A percentile compares a stretch with the other conserved stretches of the same genome.
Conservation (phyloP, 202 grass and related monocot genomes). For the Zizania palustris region DNA sequence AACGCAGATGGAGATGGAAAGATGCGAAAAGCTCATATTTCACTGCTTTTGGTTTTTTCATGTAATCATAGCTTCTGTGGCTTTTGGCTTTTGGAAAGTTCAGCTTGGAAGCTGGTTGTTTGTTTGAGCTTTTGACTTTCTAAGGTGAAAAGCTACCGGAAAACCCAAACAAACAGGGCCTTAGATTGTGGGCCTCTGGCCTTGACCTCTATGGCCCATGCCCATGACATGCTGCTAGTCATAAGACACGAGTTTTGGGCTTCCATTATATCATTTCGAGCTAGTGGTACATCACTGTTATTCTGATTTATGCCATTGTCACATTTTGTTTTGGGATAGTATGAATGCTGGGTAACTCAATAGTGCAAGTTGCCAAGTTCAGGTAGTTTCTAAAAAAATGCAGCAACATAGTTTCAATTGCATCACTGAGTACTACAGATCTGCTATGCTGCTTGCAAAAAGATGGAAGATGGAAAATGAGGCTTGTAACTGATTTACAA, state of each 20-base stretch:
- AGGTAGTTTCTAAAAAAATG: neutral
- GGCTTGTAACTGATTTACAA: neutral
- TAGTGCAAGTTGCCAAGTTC: neutral
- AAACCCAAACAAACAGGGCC: too few relatives aligned
- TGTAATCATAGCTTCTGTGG: too few relatives aligned
- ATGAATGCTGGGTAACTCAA: neutral
- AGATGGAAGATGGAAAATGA: neutral
- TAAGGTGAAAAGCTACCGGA: too few relatives aligned
- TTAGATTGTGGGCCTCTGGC: too few relatives aligned
- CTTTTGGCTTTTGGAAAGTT: too few relatives aligned
- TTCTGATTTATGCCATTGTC: neutral
- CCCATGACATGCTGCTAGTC: neutral
- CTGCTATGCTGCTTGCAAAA: slow-evolving; percentile 11
- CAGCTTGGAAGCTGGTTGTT: too few relatives aligned
- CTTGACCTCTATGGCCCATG: too few relatives aligned
- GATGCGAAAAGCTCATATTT: too few relatives aligned
- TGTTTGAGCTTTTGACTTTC: too few relatives aligned
- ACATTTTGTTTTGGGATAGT: slow-evolving; percentile 1
- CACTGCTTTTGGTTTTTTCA: too few relatives aligned
- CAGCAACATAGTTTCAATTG: neutral
- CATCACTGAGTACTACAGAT: neutral
- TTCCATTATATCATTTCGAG: neutral
- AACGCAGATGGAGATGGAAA: too few relatives aligned
- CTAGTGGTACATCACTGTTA: neutral
- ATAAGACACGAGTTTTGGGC: neutral